A percentile compares a stretch with the other conserved stretches of the same genome.
Evolutionary conservation across 208 protist genomes (phyloP).

Genomic region (Trichomonas vaginalis): DNA sequence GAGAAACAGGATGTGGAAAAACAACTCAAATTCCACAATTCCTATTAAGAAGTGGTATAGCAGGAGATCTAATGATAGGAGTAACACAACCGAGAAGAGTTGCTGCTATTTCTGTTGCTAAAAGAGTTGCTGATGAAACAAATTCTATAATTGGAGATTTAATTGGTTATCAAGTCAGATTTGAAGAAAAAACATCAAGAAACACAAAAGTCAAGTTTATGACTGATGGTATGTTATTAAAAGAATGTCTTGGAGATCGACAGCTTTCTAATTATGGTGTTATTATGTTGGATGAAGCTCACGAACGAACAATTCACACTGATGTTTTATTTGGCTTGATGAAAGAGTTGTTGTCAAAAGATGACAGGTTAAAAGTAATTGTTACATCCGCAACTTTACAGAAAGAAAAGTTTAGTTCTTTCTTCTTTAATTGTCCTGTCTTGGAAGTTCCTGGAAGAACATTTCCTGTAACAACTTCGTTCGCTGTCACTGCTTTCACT

Average conservation of each 20-base stretch:
- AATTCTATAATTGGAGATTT: conserved; percentile 21
- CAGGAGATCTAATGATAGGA: background rate
- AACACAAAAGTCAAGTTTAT: conserved; percentile 88
- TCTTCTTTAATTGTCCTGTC: conserved; percentile 82
- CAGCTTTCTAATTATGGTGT: conserved; percentile 67
- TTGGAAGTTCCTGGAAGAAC: conserved; percentile 86
- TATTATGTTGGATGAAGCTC: conserved; percentile 96
- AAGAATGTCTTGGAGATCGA: conserved; percentile 76
- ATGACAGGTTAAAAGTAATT: conserved; percentile 69
- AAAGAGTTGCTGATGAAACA: conserved; percentile 24
- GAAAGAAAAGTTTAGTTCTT: conserved; percentile 81
- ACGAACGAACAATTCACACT: conserved; percentile 91
- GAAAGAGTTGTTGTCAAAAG: conserved; percentile 58
- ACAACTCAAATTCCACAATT: conserved; percentile 53
- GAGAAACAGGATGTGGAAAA: conserved; percentile 52
- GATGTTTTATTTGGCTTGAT: conserved; percentile 91
- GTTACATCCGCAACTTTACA: conserved; percentile 92
- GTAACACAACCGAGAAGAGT: conserved; percentile 59
- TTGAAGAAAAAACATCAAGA: conserved; percentile 77
- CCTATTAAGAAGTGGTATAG: conserved; percentile 3
- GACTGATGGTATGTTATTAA: conserved; percentile 92
- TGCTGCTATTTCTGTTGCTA: conserved; percentile 48
- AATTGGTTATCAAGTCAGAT: conserved; percentile 90
- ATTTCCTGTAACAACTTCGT: conserved; percentile 71
- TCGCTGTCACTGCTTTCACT: conserved; percentile 57